phyloP scores from a whole-genome alignment of 495 filamentous ascomycete species.

The Penicillium daleae region DNA sequence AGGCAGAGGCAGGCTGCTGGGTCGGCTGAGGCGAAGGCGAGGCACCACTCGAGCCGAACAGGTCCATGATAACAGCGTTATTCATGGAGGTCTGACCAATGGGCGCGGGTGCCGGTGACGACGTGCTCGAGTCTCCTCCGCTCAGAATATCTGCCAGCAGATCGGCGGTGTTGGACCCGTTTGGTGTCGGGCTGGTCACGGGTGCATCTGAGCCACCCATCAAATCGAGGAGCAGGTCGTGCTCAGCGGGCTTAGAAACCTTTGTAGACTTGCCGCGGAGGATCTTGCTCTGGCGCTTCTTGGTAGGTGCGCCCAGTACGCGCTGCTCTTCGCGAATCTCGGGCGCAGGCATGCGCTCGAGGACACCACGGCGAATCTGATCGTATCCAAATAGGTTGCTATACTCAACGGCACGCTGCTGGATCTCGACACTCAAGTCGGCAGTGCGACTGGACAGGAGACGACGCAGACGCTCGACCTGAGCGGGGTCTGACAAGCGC shows the following conservation, averaged over 20 bases:
- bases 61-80: conserved; percentile 83
- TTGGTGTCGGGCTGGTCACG: conserved; percentile 52
- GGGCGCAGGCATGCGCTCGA: conserved; percentile 96
- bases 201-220: conserved; percentile 81
- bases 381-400: conserved; percentile 90
- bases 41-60: conserved; percentile 59
- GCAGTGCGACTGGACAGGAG: conserved; percentile 75
- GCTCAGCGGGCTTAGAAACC: conserved; percentile 75
- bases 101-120: conserved; percentile 59
- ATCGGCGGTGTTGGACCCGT: conserved; percentile 79
- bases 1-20: conserved; percentile 45
- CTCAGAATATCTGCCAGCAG: conserved; percentile 82
- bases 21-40: conserved; percentile 43
- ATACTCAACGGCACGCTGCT: conserved; percentile 94
- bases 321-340: conserved; percentile 94
- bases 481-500: conserved; percentile 76
- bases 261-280: conserved; percentile 76
- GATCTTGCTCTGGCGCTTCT: conserved; percentile 75
- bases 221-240: conserved; percentile 89
- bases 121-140: conserved; percentile 50
- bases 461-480: conserved; percentile 81
- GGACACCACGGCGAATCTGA: conserved; percentile 82
- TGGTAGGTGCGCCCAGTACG: conserved; percentile 80
- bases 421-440: conserved; percentile 90
- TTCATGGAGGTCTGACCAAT: conserved; percentile 56